Conservation (phyloP, 176 grass and related monocot species). For the Triticum turgidum region DNA sequence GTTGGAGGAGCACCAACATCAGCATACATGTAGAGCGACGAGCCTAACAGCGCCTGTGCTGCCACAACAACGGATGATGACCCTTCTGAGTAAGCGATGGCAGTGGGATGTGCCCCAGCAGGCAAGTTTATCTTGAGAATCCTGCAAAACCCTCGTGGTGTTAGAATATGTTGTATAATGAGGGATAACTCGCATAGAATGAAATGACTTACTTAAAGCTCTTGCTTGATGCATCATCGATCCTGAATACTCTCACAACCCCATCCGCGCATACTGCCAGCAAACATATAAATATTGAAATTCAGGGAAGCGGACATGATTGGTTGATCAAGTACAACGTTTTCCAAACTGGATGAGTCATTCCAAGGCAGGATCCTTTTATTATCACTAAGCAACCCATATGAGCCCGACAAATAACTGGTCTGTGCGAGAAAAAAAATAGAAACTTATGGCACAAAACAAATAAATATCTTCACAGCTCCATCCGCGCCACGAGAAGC, state of each 20-base stretch:
- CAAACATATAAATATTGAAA: not conserved
- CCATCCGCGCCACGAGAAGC: conserved; percentile 60
- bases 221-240: conserved; percentile 88
- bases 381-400: not conserved
- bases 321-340: not conserved
- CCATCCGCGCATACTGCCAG: conserved; percentile 88
- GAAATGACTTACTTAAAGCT: conserved; percentile 76
- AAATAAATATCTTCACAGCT: conserved; percentile 54
- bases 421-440: not conserved
- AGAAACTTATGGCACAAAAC: not conserved
- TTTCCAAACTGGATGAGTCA: not conserved
- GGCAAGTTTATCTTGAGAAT: conserved; percentile 87
- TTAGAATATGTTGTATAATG: not conserved
- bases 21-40: conserved; percentile 82
- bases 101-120: conserved; percentile 82
- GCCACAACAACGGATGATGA: conserved; percentile 79
- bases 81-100: conserved; percentile 75
- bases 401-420: not conserved
- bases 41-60: conserved; percentile 69
- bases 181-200: not conserved
- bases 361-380: not conserved
- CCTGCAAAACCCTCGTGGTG: conserved; percentile 26
- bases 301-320: not conserved
- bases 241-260: conserved; percentile 73
- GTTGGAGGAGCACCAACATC: conserved; percentile 74